Evolutionary conservation across 495 filamentous ascomycete genomes (phyloP), one percentile per base, ranked within the genome.

Genomic region (Ascodesmis nigricans): DNA sequence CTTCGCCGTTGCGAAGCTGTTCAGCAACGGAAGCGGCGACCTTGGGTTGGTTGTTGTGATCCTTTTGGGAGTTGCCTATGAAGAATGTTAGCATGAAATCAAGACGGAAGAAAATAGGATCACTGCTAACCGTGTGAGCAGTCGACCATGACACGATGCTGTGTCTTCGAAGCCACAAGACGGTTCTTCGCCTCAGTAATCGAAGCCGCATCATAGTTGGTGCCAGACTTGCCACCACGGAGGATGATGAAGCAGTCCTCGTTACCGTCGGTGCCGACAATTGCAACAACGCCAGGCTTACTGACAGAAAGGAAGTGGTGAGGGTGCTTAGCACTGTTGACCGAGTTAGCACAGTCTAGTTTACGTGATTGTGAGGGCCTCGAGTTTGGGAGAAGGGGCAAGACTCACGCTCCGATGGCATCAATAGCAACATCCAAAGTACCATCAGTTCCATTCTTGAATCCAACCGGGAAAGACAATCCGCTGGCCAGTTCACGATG

Each of bases 361-460:
- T n/a, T n/a, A n/a, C n/a, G n/a, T n/a, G 32, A 17, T 19, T 14
- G 19, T 5, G 1, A 24, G 20, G 3, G 2, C 15, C 8, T 14
- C 10, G 18, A n/a, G 4, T 6, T 1, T n/a, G 10, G 19, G 24
- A 26, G n/a, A 11, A n/a, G n/a, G n/a, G 7, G 11, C 7, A 31
- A 21, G 19, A 49, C 53, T 27, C 21, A 55, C 28, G 90, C 76
- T 35, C 83, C 84, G 57, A 95, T 93, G 29, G 90, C 90, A 59
- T 99, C 90, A 40, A 99, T 77, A 1, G 90, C 82, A 2, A 95
- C 79, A 38, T 73, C 69, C 23, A 95, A 57, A 1, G 74, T 73
- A 13, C 90, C 90, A 54, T 99, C 90, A 18, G 90, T 99, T 37
- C 90, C 90, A 55, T 99, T 99, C 66, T 99, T 99, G 71, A 99